Base-by-base conservation (phyloP, 2,329 filamentous ascomycete genomes). In the Herpotrichia juniperi region DNA sequence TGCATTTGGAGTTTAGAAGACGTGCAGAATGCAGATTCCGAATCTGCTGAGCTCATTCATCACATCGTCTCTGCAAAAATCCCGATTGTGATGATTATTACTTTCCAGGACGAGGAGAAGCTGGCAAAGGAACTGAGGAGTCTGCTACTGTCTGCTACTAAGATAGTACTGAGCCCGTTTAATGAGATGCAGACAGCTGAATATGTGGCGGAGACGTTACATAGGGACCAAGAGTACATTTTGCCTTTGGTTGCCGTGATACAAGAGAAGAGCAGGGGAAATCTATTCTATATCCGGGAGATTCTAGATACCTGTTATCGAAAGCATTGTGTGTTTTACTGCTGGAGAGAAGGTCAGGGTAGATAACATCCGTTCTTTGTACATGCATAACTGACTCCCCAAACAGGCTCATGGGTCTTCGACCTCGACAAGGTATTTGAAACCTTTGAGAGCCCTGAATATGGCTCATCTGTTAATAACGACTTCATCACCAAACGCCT, bases 1-100 rank as follows among this genome's bases (percentile, higher is more conserved):
- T 92, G 96, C 48, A 96, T 91, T 66, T 87, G 96, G 62, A 92
- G 87, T 62, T 76, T 97, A 24, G 93, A 97, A 66, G 93, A 97
- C 72, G 77, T 97, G 26, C 92, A 97, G 63, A 94, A 91, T 71
- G 91, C 92, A 6, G 93, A 97, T 67, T 85, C 89, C 22, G 93
- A 97, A 71, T 94, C 89, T 12, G 76, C 94, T 42, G 91, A 96
- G 51, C 79, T 97, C 46, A 87, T 97, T 32, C 83, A 87, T 14
- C 88, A 92, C 63, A 91, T 97, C 46, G 85, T 96, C 49, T 81
- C 82, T 45, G 86, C 88, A 1, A 88, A 88, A 58, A 84, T 97
- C 54, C 91, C 89, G 17, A 88, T 96, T 76, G 86, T 93, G 1
- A 48, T 72, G 25, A 69, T 71, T 39, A 78, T 96, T 46, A 94